Percentiles rank a stretch among this genome's conserved stretches.
Conservation (phyloP, 345 rosid species). For the Pseudoturritis turrita region DNA sequence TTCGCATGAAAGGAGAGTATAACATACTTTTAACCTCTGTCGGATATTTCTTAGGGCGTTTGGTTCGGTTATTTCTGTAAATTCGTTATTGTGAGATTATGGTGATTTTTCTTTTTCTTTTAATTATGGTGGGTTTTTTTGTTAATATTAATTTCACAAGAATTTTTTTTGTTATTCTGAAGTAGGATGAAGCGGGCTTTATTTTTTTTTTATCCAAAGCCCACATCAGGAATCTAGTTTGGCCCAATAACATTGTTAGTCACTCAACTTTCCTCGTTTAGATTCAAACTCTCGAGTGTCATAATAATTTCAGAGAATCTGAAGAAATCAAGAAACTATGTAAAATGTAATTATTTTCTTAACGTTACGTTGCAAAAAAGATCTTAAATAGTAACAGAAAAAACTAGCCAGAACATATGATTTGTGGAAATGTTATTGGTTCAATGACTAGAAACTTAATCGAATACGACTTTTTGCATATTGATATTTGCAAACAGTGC, state of each 20-base stretch:
- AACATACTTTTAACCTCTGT: background rate
- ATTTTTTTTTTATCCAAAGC: background rate
- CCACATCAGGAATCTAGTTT: background rate
- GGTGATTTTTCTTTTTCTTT: background rate
- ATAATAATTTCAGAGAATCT: background rate
- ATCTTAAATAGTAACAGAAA: background rate
- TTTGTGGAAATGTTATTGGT: background rate
- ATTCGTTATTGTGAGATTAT: background rate
- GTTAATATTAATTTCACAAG: background rate
- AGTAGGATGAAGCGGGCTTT: background rate
- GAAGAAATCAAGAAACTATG: background rate
- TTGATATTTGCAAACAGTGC: too few species aligned
- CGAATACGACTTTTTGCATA: background rate
- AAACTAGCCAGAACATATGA: background rate
- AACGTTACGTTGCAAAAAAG: background rate
- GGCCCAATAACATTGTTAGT: background rate
- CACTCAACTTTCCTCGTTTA: background rate
- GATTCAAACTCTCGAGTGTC: background rate
- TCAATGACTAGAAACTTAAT: background rate
- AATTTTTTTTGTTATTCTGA: background rate
- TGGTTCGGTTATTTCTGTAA: background rate
- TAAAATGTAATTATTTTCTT: background rate
- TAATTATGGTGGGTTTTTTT: too few species aligned
- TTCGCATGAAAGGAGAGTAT: too few species aligned
- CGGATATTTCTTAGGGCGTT: background rate